These are phyloP conservation scores for Alternaria angustiovoidea DNA, from an alignment of 2,329 filamentous ascomycete species.

Conservation along the genomic window DNA sequence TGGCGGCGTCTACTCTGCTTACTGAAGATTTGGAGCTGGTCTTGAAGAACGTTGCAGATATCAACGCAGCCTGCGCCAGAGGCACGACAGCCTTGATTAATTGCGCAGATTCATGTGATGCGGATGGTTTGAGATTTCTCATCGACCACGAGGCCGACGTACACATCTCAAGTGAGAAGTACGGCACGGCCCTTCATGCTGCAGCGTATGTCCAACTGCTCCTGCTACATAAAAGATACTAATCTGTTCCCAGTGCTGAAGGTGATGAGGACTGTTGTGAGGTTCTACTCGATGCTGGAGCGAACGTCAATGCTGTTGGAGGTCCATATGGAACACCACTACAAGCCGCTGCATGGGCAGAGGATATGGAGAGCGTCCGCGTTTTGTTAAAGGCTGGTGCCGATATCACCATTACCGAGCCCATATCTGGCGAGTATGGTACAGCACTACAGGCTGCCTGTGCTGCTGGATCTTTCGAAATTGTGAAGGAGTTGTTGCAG, in stretches of 20 bases:
- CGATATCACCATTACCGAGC: constrained; percentile 18
- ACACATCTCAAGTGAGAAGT: constrained; percentile 21
- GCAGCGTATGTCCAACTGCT: constrained; percentile 21
- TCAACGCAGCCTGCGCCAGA: constrained; percentile 28
- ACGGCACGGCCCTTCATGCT: constrained; percentile 32
- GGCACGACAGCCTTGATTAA: constrained; percentile 34
- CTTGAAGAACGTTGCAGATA: constrained; percentile 28
- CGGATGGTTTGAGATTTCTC: constrained; percentile 26
- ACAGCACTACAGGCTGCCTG: constrained; percentile 34
- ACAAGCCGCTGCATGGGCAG: constrained; percentile 24
- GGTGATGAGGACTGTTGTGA: constrained; percentile 26
- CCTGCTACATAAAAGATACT: background rate
- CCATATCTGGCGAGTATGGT: constrained; percentile 26
- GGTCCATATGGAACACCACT: constrained; percentile 29
- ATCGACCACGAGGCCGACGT: constrained; percentile 27
- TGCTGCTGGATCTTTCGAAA: constrained; percentile 19
- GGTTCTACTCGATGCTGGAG: constrained; percentile 27
- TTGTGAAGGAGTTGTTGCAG: constrained; percentile 24
- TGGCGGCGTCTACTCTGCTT: constrained; percentile 22
- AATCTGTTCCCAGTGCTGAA: constrained; percentile 9
- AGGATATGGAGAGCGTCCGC: constrained; percentile 24
- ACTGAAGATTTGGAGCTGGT: constrained; percentile 26
- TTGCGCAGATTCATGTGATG: constrained; percentile 23
- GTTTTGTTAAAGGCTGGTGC: constrained; percentile 25
- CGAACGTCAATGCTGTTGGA: constrained; percentile 27